Evolutionary conservation across 257 asterid species (phyloP).

Genomic region (Solanum phureja): DNA sequence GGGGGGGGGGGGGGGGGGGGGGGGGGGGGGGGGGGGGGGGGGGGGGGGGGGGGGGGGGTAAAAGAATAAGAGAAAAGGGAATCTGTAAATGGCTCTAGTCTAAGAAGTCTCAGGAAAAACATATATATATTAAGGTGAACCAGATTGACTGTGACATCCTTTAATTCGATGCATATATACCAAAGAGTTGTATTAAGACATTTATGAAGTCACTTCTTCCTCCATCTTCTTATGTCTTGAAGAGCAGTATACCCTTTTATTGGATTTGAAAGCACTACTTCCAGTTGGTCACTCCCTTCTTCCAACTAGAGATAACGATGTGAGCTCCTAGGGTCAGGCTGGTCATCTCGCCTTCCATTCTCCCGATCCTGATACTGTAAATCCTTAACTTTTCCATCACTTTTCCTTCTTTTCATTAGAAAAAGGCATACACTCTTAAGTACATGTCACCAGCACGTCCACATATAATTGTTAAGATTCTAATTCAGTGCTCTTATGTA

Average conservation of each 20-base stretch:
- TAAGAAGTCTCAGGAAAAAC: neutral
- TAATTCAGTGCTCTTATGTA: neutral
- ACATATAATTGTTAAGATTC: neutral
- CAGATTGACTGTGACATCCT: neutral
- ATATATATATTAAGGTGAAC: neutral
- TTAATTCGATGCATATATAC: neutral
- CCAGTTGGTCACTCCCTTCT: neutral
- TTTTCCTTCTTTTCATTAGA: neutral
- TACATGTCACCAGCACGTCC: neutral
- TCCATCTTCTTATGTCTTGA: neutral
- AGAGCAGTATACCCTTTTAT: neutral
- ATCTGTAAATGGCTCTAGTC: neutral
- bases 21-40: no score
- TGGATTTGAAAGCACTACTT: neutral
- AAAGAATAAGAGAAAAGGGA: neutral
- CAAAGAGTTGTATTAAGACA: neutral
- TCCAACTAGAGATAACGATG: neutral
- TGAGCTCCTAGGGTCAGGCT: neutral
- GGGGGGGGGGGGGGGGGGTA: no score
- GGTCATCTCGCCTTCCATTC: neutral
- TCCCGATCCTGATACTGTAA: neutral
- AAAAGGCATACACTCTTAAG: neutral
- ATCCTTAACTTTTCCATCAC: neutral
- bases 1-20: no score
- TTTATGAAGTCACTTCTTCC: neutral